Evolutionary conservation across 306 rosid genomes (phyloP), one percentile per base, ranked within the genome.

Genomic region (Quillaja saponaria): DNA sequence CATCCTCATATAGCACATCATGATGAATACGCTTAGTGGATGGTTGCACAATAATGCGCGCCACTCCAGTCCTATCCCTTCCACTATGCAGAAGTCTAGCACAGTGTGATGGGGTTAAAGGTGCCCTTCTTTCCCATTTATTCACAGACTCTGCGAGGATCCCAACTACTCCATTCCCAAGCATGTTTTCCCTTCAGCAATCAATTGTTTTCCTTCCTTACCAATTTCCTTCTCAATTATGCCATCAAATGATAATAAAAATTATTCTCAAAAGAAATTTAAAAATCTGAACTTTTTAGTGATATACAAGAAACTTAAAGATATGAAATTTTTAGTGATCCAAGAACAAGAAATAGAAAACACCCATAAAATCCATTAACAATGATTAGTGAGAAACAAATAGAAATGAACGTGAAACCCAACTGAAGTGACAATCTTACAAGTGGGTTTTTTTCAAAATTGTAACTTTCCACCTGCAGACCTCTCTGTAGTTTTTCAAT

Each of bases 51-150:
- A 92, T 74, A 15, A 92, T 86, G 58, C 82, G 72, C 6, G 89
- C 71, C 18, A 92, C 88, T 20, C 87, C 87, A 11, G 81, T 85
- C 6, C 14, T 70, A 13, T 67, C 73, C 16, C 56, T 49, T 31
- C 89, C 87, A 11, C 80, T 78, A 31, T 74, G 85, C 48, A 92
- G 90, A 8, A 92, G 73, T 47, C 89, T 73, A 62, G 96, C 96
- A 66, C 98, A 92, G 82, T 92, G 96, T 49, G 86, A 81, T 15
- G 98, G 98, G 10, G 95, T 71, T 54, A 92, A 66, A 55, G 96
- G 96, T 20, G 75, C 88, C 72, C 98, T 88, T 72, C 98, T 86
- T 45, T 92, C 98, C 98, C 98, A 92, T 75, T 92, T 92, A 55
- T 88, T 82, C 50, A 70, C 77, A 12, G 96, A 58, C 76, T 92